Percentiles rank a stretch among this genome's conserved stretches.
These are phyloP conservation scores for Vitis riparia DNA, from an alignment of 164 flowering plant species.

Conservation along the genomic window DNA sequence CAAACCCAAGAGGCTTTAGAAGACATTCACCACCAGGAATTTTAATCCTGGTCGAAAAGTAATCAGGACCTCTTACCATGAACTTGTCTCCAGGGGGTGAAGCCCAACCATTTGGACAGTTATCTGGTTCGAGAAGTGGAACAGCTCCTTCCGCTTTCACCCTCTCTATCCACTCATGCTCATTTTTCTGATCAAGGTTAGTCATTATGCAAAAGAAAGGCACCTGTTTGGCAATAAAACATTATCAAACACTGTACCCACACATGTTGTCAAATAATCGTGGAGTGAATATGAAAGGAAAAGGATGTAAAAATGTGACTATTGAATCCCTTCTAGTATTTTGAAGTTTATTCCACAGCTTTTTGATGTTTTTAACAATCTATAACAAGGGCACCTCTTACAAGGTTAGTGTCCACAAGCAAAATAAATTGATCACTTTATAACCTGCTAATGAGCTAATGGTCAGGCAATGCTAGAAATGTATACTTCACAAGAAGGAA, in stretches of 20 bases:
- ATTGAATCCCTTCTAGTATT: not conserved
- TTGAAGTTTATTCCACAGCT: too few relatives aligned
- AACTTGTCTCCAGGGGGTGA: conserved; percentile 76
- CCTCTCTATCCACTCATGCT: conserved; percentile 67
- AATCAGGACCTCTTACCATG: conserved; percentile 87
- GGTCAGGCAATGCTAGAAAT: too few relatives aligned
- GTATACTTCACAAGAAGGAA: too few relatives aligned
- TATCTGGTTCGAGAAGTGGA: conserved; percentile 67
- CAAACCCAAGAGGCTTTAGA: conserved; percentile 81
- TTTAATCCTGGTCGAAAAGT: conserved; percentile 64
- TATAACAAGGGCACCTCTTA: too few relatives aligned
- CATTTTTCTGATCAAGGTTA: conserved; percentile 23
- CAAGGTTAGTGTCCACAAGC: too few relatives aligned
- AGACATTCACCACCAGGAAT: conserved; percentile 82
- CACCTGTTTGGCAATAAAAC: conserved; percentile 11
- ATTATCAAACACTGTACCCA: too few relatives aligned
- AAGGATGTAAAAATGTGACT: not conserved
- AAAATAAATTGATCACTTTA: too few relatives aligned
- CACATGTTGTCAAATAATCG: too few relatives aligned
- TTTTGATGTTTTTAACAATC: too few relatives aligned
- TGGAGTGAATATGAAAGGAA: too few relatives aligned
- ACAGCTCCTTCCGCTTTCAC: conserved; percentile 73
- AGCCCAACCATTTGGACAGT: conserved; percentile 87
- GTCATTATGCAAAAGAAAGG: conserved; percentile 40
- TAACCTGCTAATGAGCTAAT: too few relatives aligned